These are phyloP conservation scores for Dalbergia cochinchinensis DNA, from an alignment of 306 rosid genomes.

Conservation along the genomic window DNA sequence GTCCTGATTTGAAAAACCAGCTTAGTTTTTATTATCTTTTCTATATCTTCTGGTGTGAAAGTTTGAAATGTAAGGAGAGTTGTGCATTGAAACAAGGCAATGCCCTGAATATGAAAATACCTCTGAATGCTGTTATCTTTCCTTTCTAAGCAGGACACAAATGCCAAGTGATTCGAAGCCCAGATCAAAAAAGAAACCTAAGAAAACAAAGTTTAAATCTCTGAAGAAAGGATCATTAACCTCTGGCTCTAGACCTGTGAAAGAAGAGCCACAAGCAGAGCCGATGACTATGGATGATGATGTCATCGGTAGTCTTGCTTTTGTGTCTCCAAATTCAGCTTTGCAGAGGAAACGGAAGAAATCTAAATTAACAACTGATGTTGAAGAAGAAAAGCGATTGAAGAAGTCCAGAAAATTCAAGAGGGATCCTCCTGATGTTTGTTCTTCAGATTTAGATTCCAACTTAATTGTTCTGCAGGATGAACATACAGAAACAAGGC, in stretches of 20 bases:
- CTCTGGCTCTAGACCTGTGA: constrained; percentile 69
- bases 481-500: constrained; percentile 65
- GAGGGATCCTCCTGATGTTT: constrained; percentile 63
- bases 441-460: constrained; percentile 70
- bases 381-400: constrained; percentile 62
- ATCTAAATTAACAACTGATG: constrained; percentile 54
- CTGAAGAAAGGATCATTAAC: constrained; percentile 86
- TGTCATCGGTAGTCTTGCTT: constrained; percentile 51
- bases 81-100: constrained; percentile 11
- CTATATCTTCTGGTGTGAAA: constrained; percentile 3
- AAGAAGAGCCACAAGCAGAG: constrained; percentile 66
- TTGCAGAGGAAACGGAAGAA: constrained; percentile 81
- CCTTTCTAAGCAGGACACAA: constrained; percentile 60
- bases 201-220: constrained; percentile 93
- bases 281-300: constrained; percentile 79
- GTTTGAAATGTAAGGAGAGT: constrained; percentile 34
- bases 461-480: constrained; percentile 62
- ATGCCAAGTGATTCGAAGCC: constrained; percentile 68
- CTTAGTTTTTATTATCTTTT: constrained; percentile 4
- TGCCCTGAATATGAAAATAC: constrained; percentile 22
- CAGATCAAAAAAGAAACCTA: constrained; percentile 86
- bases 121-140: constrained; percentile 36
- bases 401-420: constrained; percentile 87
- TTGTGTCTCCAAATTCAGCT: constrained; percentile 62
- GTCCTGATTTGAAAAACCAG: constrained; percentile 7